Evolutionary conservation across 352 stramenopile genomes (phyloP).

Genomic region (Phytophthora litchii): DNA sequence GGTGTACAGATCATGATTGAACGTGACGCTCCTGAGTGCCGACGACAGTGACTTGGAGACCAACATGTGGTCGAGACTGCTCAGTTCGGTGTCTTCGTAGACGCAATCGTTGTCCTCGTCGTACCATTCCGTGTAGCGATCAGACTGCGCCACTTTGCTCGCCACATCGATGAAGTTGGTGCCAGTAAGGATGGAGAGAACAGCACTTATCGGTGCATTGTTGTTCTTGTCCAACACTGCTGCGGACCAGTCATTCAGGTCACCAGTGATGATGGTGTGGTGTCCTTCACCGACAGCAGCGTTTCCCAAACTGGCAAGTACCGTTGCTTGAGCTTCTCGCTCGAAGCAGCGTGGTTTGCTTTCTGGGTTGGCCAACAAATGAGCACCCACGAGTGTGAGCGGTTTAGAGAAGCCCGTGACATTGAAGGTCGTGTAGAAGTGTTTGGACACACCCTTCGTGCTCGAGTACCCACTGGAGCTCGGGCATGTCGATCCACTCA

Average conservation of each 20-base stretch:
- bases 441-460: slow-evolving; percentile 66
- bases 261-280: slow-evolving; percentile 68
- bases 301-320: slow-evolving; percentile 51
- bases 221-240: slow-evolving; percentile 61
- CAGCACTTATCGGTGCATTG: slow-evolving; percentile 62
- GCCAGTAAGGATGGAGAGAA: slow-evolving; percentile 52
- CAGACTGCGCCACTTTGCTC: slow-evolving; percentile 39
- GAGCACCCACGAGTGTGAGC: slow-evolving; percentile 66
- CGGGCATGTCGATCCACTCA: slow-evolving; percentile 62
- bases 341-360: slow-evolving; percentile 62
- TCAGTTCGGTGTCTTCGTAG: slow-evolving; percentile 54
- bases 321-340: slow-evolving; percentile 65
- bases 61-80: slow-evolving; percentile 67
- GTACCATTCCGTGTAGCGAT: slow-evolving; percentile 68
- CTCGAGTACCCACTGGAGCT: slow-evolving; percentile 41
- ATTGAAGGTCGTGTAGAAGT: slow-evolving; percentile 78
- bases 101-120: slow-evolving; percentile 68
- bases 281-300: slow-evolving; percentile 45
- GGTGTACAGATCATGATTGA: slow-evolving; percentile 60
- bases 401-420: slow-evolving; percentile 66
- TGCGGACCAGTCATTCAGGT: slow-evolving; percentile 73
- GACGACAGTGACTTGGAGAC: slow-evolving; percentile 55
- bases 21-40: slow-evolving; percentile 45
- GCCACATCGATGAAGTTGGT: slow-evolving; percentile 54
- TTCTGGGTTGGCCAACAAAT: slow-evolving; percentile 66